phyloP scores from a whole-genome alignment of 2,329 filamentous ascomycete genomes.

The Sporothrix schenckii region DNA sequence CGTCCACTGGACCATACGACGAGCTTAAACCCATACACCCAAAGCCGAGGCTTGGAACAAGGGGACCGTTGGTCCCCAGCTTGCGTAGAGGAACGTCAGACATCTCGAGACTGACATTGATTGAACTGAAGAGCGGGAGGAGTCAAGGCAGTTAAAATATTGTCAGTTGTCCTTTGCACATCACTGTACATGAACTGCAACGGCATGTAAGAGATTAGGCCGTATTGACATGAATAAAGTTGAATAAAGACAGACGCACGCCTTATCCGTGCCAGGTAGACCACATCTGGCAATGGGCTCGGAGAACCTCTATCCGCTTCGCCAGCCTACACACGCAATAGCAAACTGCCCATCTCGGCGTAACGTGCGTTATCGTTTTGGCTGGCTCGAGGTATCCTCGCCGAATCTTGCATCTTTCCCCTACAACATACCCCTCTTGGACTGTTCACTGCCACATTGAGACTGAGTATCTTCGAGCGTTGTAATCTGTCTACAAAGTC shows the following conservation, averaged over 20 bases:
- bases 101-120: neutral
- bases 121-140: too few relatives aligned
- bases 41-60: slow-evolving; percentile 50
- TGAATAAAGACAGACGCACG: neutral
- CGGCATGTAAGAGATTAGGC: neutral
- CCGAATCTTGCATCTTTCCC: neutral
- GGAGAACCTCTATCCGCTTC: too few relatives aligned
- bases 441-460: neutral
- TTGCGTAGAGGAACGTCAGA: slow-evolving; percentile 44
- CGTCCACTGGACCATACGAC: slow-evolving; percentile 33
- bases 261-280: neutral
- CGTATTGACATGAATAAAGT: neutral
- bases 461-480: neutral
- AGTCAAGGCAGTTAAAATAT: neutral
- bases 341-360: neutral
- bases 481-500: neutral
- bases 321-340: neutral
- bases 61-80: slow-evolving; percentile 51
- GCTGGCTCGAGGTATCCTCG: neutral
- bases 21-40: slow-evolving; percentile 48
- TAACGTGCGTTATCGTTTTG: neutral
- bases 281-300: neutral
- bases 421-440: neutral
- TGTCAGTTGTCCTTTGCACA: neutral
- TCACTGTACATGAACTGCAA: too few relatives aligned